Conservation (phyloP, 2,329 filamentous ascomycete species). For the Hymenoscyphus repandus region DNA sequence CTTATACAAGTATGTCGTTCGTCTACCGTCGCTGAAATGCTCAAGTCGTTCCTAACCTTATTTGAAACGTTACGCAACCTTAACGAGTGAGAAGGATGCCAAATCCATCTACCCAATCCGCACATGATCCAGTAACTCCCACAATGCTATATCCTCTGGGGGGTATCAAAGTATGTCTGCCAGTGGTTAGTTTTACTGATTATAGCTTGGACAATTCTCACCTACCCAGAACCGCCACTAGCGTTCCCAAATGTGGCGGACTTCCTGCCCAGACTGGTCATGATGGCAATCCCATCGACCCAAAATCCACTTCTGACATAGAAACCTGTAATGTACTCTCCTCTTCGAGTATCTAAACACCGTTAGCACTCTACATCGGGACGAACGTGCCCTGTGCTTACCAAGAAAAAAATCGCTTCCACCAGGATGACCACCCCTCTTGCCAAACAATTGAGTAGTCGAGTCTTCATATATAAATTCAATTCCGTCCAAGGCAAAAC, state of each 20-base stretch:
- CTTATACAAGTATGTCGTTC: background rate
- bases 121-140: conserved; percentile 79
- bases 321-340: conserved; percentile 86
- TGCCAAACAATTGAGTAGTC: conserved; percentile 81
- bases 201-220: conserved; percentile 23
- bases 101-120: conserved; percentile 78
- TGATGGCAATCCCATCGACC: conserved; percentile 84
- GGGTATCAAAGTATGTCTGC: conserved; percentile 79
- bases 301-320: conserved; percentile 72
- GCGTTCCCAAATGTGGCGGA: conserved; percentile 82
- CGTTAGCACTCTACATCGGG: background rate
- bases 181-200: conserved; percentile 20
- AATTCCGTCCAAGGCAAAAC: conserved; percentile 71
- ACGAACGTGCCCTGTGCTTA: conserved; percentile 35
- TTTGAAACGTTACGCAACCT: conserved; percentile 21
- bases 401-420: conserved; percentile 74
- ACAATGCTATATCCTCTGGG: conserved; percentile 85
- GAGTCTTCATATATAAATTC: conserved; percentile 92
- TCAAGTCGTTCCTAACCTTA: conserved; percentile 1
- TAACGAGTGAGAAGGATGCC: conserved; percentile 71
- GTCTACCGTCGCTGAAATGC: conserved; percentile 4
- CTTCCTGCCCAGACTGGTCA: conserved; percentile 83
- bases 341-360: conserved; percentile 66
- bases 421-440: conserved; percentile 62
- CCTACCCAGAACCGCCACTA: conserved; percentile 76